Conservation (phyloP, 495 filamentous ascomycete species). For the Penicillium subrubescens region DNA sequence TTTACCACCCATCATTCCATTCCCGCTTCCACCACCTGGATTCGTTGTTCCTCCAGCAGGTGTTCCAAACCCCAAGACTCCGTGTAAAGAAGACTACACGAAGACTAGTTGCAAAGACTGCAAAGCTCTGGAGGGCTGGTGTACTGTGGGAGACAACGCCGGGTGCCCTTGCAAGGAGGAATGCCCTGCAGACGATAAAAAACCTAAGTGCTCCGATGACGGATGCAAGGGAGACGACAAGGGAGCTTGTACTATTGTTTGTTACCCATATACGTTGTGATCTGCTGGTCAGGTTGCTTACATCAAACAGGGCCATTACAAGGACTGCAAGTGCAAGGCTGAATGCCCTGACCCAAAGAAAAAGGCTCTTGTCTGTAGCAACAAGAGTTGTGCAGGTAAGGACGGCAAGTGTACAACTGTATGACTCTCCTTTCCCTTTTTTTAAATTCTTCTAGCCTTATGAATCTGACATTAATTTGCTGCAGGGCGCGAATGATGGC, state of each 20-base stretch:
- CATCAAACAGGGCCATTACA: neutral
- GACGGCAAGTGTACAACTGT: neutral
- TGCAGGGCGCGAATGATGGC: neutral
- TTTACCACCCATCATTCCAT: neutral
- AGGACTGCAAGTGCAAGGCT: neutral
- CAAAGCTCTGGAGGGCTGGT: neutral
- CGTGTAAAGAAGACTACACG: neutral
- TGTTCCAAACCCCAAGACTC: neutral
- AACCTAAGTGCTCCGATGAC: neutral
- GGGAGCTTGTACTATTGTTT: neutral
- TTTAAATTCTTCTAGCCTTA: neutral
- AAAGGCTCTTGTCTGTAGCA: neutral
- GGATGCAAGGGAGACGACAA: neutral
- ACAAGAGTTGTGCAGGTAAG: neutral
- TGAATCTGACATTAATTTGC: neutral
- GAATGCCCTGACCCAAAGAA: neutral
- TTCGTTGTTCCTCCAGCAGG: neutral
- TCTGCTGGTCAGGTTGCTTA: neutral
- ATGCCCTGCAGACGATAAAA: neutral
- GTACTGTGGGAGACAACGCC: neutral
- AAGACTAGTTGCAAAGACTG: neutral
- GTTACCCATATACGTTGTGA: neutral
- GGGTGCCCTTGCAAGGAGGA: neutral
- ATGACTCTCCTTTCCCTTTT: neutral
- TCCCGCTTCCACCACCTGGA: neutral